Evolutionary conservation across 2,329 filamentous ascomycete species (phyloP).

Genomic region (Bipolaris victoriae): DNA sequence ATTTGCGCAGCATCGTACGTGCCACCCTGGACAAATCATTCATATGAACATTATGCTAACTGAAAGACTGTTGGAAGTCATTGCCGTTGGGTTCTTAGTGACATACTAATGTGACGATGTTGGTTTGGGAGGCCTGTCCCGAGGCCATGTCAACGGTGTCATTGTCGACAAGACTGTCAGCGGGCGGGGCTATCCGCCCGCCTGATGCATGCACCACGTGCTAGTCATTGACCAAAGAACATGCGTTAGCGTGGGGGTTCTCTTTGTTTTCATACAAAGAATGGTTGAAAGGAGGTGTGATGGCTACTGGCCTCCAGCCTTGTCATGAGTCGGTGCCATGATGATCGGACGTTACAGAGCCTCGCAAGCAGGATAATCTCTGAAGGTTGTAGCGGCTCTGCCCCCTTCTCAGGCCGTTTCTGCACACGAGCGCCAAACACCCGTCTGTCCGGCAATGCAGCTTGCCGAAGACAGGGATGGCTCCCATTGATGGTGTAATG

Average conservation of each 20-base stretch:
- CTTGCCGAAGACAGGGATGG: conserved; percentile 2
- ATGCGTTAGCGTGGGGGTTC: conserved; percentile 2
- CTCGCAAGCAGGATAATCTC: background rate
- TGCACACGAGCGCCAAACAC: background rate
- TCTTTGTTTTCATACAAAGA: background rate
- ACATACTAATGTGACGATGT: conserved; percentile 4
- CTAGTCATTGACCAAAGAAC: conserved; percentile 1
- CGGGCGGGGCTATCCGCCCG: conserved; percentile 19
- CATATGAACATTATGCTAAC: background rate
- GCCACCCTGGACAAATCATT: background rate
- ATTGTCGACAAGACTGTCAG: conserved; percentile 12
- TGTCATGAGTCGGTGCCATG: background rate
- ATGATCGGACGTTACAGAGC: background rate
- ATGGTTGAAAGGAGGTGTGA: background rate
- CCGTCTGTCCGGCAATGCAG: background rate
- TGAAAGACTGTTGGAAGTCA: no score
- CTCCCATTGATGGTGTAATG: background rate
- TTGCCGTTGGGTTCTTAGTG: background rate
- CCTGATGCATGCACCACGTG: conserved; percentile 16
- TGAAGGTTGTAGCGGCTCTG: background rate
- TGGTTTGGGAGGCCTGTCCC: conserved; percentile 7
- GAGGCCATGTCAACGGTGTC: conserved; percentile 20
- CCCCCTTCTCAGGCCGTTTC: background rate
- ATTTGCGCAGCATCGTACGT: background rate
- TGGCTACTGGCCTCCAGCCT: background rate